Evolutionary conservation across 371 early-diverging fungal species (phyloP).

Genomic region (Dichotomocladium elegans): DNA sequence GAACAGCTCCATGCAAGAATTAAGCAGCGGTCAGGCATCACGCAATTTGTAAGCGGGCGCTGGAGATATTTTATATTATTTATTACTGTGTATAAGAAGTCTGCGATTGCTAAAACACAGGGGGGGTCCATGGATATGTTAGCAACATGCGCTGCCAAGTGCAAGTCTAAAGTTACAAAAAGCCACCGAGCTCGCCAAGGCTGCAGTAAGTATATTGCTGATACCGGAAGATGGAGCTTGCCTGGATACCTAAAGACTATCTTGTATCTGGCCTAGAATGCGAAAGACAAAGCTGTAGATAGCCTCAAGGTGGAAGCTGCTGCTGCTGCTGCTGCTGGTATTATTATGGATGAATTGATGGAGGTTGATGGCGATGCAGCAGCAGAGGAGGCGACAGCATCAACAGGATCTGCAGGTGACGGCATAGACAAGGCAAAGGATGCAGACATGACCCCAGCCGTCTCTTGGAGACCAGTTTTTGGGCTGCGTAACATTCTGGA

Average conservation of each 20-base stretch:
- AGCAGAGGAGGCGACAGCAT: not conserved
- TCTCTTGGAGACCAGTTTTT: not conserved
- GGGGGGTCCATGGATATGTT: not conserved
- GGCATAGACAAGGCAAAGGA: not conserved
- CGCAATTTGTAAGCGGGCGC: constrained; percentile 1
- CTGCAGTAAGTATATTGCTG: not conserved
- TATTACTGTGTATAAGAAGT: not conserved
- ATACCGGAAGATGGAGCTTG: not conserved
- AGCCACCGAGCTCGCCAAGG: not conserved
- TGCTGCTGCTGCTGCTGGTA: too few species aligned
- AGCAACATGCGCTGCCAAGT: not conserved
- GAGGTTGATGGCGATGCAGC: not conserved
- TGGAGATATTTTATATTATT: too few species aligned
- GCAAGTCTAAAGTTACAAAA: not conserved
- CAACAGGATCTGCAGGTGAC: not conserved
- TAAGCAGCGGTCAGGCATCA: not conserved
- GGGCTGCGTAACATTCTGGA: not conserved
- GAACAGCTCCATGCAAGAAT: constrained; percentile 1
- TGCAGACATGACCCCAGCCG: not conserved
- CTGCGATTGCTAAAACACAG: not conserved
- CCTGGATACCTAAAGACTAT: not conserved
- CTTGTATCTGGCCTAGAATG: not conserved
- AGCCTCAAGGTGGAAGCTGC: not conserved
- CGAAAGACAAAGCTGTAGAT: not conserved
- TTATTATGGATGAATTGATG: too few species aligned